These are phyloP conservation scores for Lodderomyces elongisporus DNA, from an alignment of 1,139 yeast species.

Conservation along the genomic window DNA sequence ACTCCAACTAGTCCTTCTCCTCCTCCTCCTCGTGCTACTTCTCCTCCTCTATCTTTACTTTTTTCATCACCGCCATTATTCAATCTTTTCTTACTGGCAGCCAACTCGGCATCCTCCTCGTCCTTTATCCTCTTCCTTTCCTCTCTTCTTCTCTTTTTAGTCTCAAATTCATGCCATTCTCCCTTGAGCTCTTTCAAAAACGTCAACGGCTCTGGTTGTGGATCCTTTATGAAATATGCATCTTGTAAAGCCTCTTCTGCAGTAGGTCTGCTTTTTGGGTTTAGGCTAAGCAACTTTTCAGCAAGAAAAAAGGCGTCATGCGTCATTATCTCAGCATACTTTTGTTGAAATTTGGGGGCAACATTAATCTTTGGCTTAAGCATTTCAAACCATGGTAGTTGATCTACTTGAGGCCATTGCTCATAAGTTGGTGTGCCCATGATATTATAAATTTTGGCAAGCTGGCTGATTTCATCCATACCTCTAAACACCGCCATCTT, in stretches of 20 bases:
- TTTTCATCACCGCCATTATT: too few species aligned
- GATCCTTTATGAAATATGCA: constrained; percentile 66
- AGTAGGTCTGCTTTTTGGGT: constrained; percentile 69
- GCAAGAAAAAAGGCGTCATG: constrained; percentile 65
- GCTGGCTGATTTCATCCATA: constrained; percentile 79
- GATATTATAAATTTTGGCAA: constrained; percentile 66
- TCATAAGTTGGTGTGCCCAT: constrained; percentile 81
- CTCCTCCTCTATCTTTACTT: too few species aligned
- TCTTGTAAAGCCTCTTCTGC: constrained; percentile 88
- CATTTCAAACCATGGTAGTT: constrained; percentile 91
- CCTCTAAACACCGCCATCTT: constrained; percentile 81
- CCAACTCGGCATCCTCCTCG: constrained; percentile 17
- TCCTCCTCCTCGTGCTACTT: too few species aligned
- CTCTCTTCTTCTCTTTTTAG: constrained; percentile 73
- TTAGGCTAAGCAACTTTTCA: constrained; percentile 51
- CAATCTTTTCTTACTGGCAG: constrained; percentile 8
- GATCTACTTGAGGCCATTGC: constrained; percentile 74
- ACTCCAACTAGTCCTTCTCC: too few species aligned
- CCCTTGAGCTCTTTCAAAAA: constrained; percentile 57
- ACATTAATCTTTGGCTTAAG: constrained; percentile 55
- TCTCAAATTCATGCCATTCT: constrained; percentile 98
- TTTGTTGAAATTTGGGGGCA: constrained; percentile 43
- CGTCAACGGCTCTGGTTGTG: constrained; percentile 53
- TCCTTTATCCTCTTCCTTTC: constrained; percentile 45
- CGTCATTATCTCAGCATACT: constrained; percentile 44